Base-by-base conservation (phyloP, 306 rosid species). In the Malus orientalis region DNA sequence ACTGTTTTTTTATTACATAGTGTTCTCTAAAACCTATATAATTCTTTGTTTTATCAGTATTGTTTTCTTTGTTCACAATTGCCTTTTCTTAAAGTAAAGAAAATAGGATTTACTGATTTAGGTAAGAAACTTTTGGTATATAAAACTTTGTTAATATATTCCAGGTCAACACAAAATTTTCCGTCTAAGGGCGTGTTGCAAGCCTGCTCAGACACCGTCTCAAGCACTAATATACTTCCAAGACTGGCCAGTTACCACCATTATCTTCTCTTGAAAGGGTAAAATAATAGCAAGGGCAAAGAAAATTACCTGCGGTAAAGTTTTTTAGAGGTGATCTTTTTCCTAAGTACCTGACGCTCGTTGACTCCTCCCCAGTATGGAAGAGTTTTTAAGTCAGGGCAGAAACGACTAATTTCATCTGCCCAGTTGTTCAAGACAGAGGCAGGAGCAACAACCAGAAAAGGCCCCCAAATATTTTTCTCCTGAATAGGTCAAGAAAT, bases 401-500 rank as follows among this genome's bases (percentile, higher is more conserved):
- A 96, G 84, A 96, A 96, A 73, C 98, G 98, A 81, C 89, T 85
- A 57, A 96, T 93, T 88, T 96, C 99, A 81, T 96, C 99, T n/a
- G 88, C 92, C 99, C 99, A 96, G 78, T 96, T 96, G 83, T 91
- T 96, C 79, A 96, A 85, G 64, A 96, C 98, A 82, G 99, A 92
- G 11, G 99, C 97, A 61, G 99, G 99, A 72, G 99, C 99, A 81
- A 96, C 98, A 81, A 96, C 78, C 75, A 96, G 85, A 88, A 96
- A 96, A 72, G 99, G 99, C 49, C 99, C 99, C 99, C 98, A 96
- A 87, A 96, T 96, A 70, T 96, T 92, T 86, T 96, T 96, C 73
- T 96, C 99, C 99, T 96, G 88, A 79, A 86, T 51, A 36, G 25
- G 79, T 67, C 74, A 74, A 76, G 71, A 57, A 67, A 47, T 32